A percentile compares a stretch with the other conserved stretches of the same genome.
Evolutionary conservation across 345 rosid species (phyloP).

Genomic region (Eucalyptus sp.): DNA sequence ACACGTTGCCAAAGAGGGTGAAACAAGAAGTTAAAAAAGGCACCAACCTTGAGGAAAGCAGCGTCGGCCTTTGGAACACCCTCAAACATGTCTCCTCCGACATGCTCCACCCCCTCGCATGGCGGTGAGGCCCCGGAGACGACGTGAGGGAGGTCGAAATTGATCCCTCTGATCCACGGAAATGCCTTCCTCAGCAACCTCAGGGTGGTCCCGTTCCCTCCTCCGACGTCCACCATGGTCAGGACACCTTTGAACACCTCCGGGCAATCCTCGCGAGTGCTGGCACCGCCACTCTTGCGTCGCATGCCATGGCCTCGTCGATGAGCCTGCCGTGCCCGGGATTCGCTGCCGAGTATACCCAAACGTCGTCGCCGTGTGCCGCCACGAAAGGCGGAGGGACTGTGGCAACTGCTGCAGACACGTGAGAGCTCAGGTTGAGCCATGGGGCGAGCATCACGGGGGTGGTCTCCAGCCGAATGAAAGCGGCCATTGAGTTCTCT

Average conservation of each 20-base stretch:
- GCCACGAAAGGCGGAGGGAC: constrained; percentile 23
- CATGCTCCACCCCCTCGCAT: constrained; percentile 33
- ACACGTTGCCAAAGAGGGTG: background rate
- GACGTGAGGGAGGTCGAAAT: constrained; percentile 77
- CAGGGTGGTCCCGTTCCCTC: constrained; percentile 48
- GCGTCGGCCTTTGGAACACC: constrained; percentile 51
- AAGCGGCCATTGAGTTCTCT: constrained; percentile 27
- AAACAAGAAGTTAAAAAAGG: background rate
- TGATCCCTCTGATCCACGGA: constrained; percentile 50
- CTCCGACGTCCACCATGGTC: constrained; percentile 68
- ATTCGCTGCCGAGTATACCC: constrained; percentile 32
- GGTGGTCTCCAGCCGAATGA: constrained; percentile 29
- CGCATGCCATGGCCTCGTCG: constrained; percentile 58
- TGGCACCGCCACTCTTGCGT: constrained; percentile 23
- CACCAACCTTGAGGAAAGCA: constrained; percentile 40
- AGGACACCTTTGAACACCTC: constrained; percentile 42
- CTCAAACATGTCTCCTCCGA: constrained; percentile 65
- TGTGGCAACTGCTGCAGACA: background rate
- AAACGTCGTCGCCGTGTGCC: constrained; percentile 36
- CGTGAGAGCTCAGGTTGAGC: constrained; percentile 32
- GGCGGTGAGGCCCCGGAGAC: constrained; percentile 12
- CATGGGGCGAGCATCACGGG: constrained; percentile 50
- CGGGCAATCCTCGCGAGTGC: constrained; percentile 20
- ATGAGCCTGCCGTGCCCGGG: constrained; percentile 20
- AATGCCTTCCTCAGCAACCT: constrained; percentile 34